Conservation (phyloP, 1,284 basidiomycete species). For the Tremellales sp. region DNA sequence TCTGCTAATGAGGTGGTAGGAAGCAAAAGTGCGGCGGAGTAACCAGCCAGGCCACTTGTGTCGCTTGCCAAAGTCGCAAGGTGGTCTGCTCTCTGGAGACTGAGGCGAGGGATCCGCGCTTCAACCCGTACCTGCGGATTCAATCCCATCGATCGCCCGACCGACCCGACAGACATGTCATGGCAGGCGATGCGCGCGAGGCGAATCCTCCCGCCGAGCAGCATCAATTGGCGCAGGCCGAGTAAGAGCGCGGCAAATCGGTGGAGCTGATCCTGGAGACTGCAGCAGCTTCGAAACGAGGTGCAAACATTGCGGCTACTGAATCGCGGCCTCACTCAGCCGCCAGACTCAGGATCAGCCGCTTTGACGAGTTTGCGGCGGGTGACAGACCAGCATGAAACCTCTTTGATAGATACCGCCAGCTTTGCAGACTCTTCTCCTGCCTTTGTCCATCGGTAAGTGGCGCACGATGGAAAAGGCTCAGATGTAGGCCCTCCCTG, state of each 20-base stretch:
- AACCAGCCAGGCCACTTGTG: slow-evolving; percentile 11
- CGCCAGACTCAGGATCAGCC: too few species aligned
- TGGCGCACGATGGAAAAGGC: background rate
- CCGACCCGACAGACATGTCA: background rate
- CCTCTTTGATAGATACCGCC: background rate
- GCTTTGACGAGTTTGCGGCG: too few species aligned
- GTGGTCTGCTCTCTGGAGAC: slow-evolving; percentile 14
- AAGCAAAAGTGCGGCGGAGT: slow-evolving; percentile 20
- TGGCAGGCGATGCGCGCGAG: background rate
- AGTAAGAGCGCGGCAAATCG: background rate
- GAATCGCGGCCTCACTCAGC: background rate
- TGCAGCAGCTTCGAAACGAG: background rate
- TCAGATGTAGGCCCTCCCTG: background rate
- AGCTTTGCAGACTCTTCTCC: background rate
- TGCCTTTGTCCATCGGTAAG: background rate
- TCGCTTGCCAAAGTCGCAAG: slow-evolving; percentile 11
- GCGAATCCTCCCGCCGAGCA: background rate
- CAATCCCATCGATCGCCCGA: background rate
- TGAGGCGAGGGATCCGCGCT: slow-evolving; percentile 18
- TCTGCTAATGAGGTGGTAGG: slow-evolving; percentile 2
- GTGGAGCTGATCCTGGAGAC: background rate
- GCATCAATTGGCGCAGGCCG: background rate
- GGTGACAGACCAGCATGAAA: background rate
- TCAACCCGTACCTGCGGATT: slow-evolving; percentile 19
- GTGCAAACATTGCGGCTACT: background rate